Base-by-base conservation (phyloP, 2,329 filamentous ascomycete species). In the Epichloe scottii region DNA sequence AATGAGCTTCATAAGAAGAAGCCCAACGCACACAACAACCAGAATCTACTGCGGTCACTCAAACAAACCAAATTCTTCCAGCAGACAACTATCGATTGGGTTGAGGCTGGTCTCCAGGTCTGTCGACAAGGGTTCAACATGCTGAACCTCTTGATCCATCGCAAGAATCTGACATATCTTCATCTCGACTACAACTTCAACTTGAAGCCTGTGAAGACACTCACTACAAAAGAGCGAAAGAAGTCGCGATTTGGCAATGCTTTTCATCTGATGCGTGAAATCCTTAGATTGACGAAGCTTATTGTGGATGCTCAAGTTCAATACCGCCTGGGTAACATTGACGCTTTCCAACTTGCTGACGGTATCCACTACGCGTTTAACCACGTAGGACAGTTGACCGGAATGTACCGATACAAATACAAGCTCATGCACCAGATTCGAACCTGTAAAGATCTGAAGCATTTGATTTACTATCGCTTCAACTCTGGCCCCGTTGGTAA, bases 361-460 rank as follows among this genome's bases (percentile, higher is more conserved):
- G 93, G 93, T 67, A 98, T 98, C 52, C 75, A 97, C n/a, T 98
- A 98, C 61, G 94, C 93, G 17, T 98, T 98, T 74, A 98, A 98
- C 70, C 93, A 98, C 60, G 93, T 98, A 52, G 93, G 93, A 55
- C 94, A 98, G 68, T 75, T 98, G 55, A 98, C 93, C 15, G 93
- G 93, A 66, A 98, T 98, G 93, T 98, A 98, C 71, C 86, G 93
- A 54, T 98, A 98, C 79, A 98, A 98, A 76, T 98, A 98, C 75
- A 98, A 98, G 76, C 77, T 98, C 51, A 98, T 98, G 93, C 93
- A 98, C 67, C 93, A 98, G 69, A 98, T 98, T 61, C 88, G 93
- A 60, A 95, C 93, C 0, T 98, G 93, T 76, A 98, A 98, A 70
- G 93, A 98, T 70, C 68, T 98, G 64, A 98, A 98, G 79, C 93